These are phyloP conservation scores for Hymenoscyphus occultus DNA, from an alignment of 2,329 filamentous ascomycete genomes.

Conservation along the genomic window DNA sequence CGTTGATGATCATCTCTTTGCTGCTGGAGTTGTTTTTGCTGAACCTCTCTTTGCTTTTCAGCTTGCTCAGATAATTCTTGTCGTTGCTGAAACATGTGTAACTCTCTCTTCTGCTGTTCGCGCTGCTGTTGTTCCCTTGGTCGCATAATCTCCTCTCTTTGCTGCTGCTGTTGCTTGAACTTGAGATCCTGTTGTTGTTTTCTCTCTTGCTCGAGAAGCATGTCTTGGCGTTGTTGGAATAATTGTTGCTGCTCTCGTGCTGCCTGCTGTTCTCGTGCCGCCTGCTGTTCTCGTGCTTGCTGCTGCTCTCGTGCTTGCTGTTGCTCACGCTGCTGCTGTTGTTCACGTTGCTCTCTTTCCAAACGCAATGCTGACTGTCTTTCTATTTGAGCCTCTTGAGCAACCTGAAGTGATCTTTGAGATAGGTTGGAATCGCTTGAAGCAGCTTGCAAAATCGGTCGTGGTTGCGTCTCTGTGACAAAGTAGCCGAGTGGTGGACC, in stretches of 20 bases:
- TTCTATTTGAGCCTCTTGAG: constrained; percentile 34
- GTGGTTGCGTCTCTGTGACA: constrained; percentile 25
- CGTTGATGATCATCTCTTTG: constrained; percentile 18
- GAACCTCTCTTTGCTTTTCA: constrained; percentile 8
- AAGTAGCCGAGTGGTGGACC: constrained; percentile 35
- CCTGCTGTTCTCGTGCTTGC: constrained; percentile 17
- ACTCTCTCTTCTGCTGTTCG: constrained; percentile 16
- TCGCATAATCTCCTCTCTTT: constrained; percentile 12
- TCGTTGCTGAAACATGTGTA: constrained; percentile 18
- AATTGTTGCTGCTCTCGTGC: constrained; percentile 11
- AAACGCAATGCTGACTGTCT: constrained; percentile 31
- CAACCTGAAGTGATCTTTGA: constrained; percentile 29
- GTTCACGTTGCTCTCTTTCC: constrained; percentile 26
- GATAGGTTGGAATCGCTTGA: constrained; percentile 23
- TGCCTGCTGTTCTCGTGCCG: constrained; percentile 12
- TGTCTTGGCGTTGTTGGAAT: constrained; percentile 17
- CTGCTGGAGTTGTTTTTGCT: constrained; percentile 16
- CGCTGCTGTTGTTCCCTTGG: constrained; percentile 14
- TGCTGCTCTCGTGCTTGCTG: constrained; percentile 17
- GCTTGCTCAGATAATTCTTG: constrained; percentile 12
- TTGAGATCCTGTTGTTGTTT: constrained; percentile 12
- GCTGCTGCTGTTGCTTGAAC: background rate
- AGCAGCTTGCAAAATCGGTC: constrained; percentile 26
- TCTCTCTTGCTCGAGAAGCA: constrained; percentile 13
- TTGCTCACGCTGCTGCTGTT: constrained; percentile 26